Conservation (phyloP, 805 yeast species). For the Candida xyloterini region DNA sequence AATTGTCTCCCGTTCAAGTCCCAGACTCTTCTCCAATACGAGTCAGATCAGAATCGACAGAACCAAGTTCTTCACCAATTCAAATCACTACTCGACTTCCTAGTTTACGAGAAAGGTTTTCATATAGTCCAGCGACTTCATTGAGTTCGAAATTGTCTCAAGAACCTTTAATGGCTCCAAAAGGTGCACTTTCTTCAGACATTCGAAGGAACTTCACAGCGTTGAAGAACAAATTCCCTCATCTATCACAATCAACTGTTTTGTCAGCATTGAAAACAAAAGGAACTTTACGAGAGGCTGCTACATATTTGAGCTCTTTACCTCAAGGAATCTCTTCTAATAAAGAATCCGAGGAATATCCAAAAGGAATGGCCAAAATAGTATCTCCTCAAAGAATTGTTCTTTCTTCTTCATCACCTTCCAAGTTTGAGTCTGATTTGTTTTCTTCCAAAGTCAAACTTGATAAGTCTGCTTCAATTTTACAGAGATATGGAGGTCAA, state of each 20-base stretch:
- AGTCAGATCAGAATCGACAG: conserved; percentile 8
- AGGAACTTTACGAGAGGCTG: conserved; percentile 33
- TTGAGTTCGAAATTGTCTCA: conserved; percentile 2
- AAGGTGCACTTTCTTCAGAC: conserved; percentile 23
- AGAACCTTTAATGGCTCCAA: conserved; percentile 9
- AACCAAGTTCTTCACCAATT: conserved; percentile 25
- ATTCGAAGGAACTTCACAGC: conserved; percentile 29
- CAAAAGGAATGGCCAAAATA: conserved; percentile 13
- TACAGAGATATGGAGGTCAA: conserved; percentile 24
- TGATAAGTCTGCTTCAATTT: conserved; percentile 19
- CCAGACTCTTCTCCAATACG: conserved; percentile 46
- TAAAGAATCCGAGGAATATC: conserved; percentile 8
- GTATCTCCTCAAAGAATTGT: conserved; percentile 15
- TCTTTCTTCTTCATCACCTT: conserved; percentile 19
- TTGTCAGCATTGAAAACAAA: conserved; percentile 31
- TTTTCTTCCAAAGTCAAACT: conserved; percentile 29
- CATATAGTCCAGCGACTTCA: conserved; percentile 30
- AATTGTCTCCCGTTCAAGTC: conserved; percentile 40
- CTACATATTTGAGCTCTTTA: conserved; percentile 25
- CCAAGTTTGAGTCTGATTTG: conserved; percentile 21
- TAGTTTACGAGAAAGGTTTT: conserved; percentile 41
- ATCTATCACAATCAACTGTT: conserved; percentile 30
- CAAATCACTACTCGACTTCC: conserved; percentile 27
- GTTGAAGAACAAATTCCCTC: conserved; percentile 34
- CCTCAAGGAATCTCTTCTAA: conserved; percentile 15